Conservation (phyloP, 2,329 filamentous ascomycete genomes). For the Fusarium coffeatum region DNA sequence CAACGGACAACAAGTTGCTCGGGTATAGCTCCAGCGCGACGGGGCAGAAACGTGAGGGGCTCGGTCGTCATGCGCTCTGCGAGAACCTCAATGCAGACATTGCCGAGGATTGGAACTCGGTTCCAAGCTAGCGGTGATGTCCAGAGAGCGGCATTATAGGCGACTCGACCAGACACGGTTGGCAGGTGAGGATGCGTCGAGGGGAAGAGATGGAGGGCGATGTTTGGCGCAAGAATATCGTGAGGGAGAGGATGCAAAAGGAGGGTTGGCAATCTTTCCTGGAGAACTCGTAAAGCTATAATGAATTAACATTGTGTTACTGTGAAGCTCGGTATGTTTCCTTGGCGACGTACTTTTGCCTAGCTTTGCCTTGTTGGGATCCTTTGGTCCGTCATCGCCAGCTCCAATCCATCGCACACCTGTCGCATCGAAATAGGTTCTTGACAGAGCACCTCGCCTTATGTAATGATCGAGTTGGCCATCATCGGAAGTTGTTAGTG, state of each 20-base stretch:
- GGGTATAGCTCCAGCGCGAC: conserved; percentile 65
- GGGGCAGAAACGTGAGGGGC: conserved; percentile 60
- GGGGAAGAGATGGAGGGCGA: conserved; percentile 76
- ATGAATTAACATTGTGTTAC: background rate
- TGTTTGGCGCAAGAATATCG: conserved; percentile 80
- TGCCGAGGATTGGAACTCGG: conserved; percentile 87
- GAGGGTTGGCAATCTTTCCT: conserved; percentile 74
- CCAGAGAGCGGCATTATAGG: conserved; percentile 94
- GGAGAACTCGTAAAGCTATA: conserved; percentile 71
- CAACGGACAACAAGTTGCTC: conserved; percentile 64
- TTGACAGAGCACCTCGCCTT: conserved; percentile 36
- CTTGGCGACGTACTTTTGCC: conserved; percentile 65
- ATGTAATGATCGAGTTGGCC: conserved; percentile 13
- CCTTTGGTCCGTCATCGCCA: conserved; percentile 54
- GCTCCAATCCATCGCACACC: conserved; percentile 45
- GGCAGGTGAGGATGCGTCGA: conserved; percentile 89
- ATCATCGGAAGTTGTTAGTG: conserved; percentile 12
- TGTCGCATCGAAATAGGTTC: conserved; percentile 51
- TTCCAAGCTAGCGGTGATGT: conserved; percentile 97
- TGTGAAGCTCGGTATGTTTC: background rate
- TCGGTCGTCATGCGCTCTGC: conserved; percentile 86
- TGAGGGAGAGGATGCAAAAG: conserved; percentile 76
- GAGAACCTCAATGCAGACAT: conserved; percentile 86
- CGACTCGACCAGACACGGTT: conserved; percentile 88
- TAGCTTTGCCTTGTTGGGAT: conserved; percentile 71